Base-by-base conservation (phyloP, 2,329 filamentous ascomycete genomes). In the Paracorniculantispora psalliotae region DNA sequence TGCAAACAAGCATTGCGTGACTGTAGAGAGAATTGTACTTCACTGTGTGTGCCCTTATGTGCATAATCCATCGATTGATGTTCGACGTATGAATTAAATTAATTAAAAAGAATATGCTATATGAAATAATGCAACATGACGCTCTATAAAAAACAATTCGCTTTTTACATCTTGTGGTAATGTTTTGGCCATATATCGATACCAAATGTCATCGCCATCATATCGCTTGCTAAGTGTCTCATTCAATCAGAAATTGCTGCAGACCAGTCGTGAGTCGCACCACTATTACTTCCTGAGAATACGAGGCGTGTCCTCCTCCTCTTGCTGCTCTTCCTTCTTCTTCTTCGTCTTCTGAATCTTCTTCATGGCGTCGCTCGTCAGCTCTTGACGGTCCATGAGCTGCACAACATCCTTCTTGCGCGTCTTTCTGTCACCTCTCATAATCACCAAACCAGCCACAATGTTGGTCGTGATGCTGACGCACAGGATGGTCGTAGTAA, bases 361-460 rank as follows among this genome's bases (percentile, higher is more conserved):
- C 61, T 78, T 75, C 55, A 81, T 81, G 9, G 81, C 80, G 58
- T 83, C 76, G 33, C 78, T 69, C 52, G 91, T 96, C 59, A 96
- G 72, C 63, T 91, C 85, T 69, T 94, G 91, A 30, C 90, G 78
- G 66, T 89, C 84, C 73, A 94, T 83, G 47, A 87, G 81, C 67
- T 92, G 87, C 23, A 92, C 78, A 0, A 96, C 89, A 44, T 96
- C 90, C 81, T 92, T 93, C 80, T 96, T 96, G 53, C 91, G 79
- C 2, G 90, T 92, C 63, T 81, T 83, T 21, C 86, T 82, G 68
- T 93, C 90, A 1, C 91, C 91, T 17, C 91, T 79, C 63, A 80
- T 85, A 69, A 96, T 96, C 26, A 93, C 69, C 1, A 96, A 73
- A 3, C 91, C 91, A 0, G 88, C 91, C 0, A 82, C 82, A 63